phyloP scores from a whole-genome alignment of 129 eudicot species.

The Tanacetum coccineum region DNA sequence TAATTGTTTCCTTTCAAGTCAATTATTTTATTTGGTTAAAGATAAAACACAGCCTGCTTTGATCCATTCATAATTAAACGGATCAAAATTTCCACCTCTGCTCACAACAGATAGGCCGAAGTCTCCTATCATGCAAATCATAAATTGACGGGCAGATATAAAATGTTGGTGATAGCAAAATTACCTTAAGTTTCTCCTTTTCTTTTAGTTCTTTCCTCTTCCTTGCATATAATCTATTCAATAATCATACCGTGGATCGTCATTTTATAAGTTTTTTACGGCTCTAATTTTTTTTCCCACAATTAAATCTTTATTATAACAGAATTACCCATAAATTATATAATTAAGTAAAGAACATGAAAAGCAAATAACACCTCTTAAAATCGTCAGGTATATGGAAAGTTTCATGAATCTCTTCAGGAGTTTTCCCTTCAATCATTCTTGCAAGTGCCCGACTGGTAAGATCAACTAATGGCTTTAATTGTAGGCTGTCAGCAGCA shows the following conservation, averaged over 20 bases:
- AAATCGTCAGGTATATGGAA: conserved; percentile 95
- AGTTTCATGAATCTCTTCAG: too few species aligned
- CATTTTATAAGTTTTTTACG: conserved; percentile 64
- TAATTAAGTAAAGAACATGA: conserved; percentile 13
- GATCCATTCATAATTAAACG: too few species aligned
- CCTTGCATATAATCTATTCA: conserved; percentile 78
- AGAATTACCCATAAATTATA: too few species aligned
- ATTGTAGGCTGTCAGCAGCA: conserved; percentile 37
- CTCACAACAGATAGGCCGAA: too few species aligned
- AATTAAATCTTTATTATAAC: conserved; percentile 13
- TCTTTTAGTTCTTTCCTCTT: too few species aligned
- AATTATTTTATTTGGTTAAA: too few species aligned
- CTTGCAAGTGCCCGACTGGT: conserved; percentile 96
- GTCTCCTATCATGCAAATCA: neutral
- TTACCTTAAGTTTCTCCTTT: conserved; percentile 68
- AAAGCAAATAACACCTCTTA: conserved; percentile 69
- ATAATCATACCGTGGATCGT: conserved; percentile 82
- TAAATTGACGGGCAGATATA: neutral
- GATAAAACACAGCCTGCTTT: too few species aligned
- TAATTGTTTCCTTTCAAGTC: neutral
- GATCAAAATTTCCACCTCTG: too few species aligned
- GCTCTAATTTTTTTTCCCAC: conserved; percentile 88
- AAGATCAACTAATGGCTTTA: conserved; percentile 81
- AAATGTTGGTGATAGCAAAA: neutral
- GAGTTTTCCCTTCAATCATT: too few species aligned